These are phyloP conservation scores for Azolla pinnata DNA, from an alignment of 75 land plant genomes.

Conservation along the genomic window DNA sequence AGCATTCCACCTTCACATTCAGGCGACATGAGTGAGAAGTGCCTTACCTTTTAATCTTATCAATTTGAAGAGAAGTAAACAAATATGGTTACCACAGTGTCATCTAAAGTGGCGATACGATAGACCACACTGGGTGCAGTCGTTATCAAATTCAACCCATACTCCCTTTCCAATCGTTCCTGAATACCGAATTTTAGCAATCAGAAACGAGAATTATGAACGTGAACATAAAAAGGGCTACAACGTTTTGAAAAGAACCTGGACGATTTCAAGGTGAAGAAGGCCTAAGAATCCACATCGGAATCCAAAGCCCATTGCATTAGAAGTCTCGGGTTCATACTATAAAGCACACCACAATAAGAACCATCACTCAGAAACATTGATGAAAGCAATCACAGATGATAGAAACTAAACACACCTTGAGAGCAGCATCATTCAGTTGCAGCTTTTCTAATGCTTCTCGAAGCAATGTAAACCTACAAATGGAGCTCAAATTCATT, in stretches of 20 bases:
- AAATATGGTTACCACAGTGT: conserved; percentile 60
- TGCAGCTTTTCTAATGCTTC: conserved; percentile 94
- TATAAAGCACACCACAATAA: conserved; percentile 14
- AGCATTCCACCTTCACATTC: conserved; percentile 95
- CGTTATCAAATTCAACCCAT: conserved; percentile 75
- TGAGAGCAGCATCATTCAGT: conserved; percentile 94
- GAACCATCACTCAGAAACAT: not conserved
- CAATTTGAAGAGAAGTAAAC: no score
- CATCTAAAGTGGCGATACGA: conserved; percentile 57
- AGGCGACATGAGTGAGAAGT: no score
- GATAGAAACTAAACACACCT: conserved; percentile 28
- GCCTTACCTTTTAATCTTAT: no score
- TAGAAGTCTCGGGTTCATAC: conserved; percentile 95
- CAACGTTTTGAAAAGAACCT: conserved; percentile 28
- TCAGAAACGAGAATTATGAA: not conserved
- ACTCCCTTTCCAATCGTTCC: conserved; percentile 98
- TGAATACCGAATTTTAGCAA: conserved; percentile 22
- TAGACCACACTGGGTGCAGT: conserved; percentile 99
- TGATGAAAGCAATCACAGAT: not conserved
- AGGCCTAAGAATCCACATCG: conserved; percentile 99
- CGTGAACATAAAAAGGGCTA: not conserved
- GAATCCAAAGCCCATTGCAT: conserved; percentile 99
- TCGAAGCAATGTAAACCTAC: conserved; percentile 75
- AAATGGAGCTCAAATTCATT: no score
- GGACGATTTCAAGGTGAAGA: conserved; percentile 98